Percentiles rank a stretch among this genome's conserved stretches.
Conservation (phyloP, 1,284 basidiomycete species). For the Boletus sp. region DNA sequence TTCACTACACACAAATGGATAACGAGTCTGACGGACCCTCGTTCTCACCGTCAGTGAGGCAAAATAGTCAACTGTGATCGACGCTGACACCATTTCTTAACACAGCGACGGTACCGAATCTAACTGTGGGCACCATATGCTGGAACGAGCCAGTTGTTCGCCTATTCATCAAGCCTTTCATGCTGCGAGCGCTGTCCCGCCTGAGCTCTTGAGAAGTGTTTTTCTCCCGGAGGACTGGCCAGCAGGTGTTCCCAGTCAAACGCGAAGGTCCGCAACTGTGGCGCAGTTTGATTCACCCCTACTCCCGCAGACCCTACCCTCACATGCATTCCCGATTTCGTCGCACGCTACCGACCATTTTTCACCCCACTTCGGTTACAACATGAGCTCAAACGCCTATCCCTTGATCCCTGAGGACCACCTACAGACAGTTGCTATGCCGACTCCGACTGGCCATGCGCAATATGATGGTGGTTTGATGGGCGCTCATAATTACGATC, state of each 20-base stretch:
- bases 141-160: not conserved
- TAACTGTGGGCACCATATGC: not conserved
- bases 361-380: not conserved
- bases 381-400: not conserved
- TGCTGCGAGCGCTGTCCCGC: not conserved
- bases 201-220: not conserved
- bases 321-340: not conserved
- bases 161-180: not conserved
- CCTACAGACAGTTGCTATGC: constrained; percentile 4
- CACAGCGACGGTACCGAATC: constrained; percentile 5
- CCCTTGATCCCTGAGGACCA: not conserved
- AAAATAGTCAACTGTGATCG: not conserved
- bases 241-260: not conserved
- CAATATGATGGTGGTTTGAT: not conserved
- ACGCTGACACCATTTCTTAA: constrained; percentile 9
- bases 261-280: not conserved
- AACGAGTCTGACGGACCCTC: not conserved
- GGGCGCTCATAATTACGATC: constrained; percentile 2
- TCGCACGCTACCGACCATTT: not conserved
- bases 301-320: not conserved
- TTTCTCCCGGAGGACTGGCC: not conserved
- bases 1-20: not conserved
- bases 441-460: not conserved
- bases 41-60: constrained; percentile 14
- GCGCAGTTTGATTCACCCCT: not conserved